These are phyloP conservation scores for Arabidopsis lyrata DNA, from an alignment of 441 rosid species.

Conservation along the genomic window DNA sequence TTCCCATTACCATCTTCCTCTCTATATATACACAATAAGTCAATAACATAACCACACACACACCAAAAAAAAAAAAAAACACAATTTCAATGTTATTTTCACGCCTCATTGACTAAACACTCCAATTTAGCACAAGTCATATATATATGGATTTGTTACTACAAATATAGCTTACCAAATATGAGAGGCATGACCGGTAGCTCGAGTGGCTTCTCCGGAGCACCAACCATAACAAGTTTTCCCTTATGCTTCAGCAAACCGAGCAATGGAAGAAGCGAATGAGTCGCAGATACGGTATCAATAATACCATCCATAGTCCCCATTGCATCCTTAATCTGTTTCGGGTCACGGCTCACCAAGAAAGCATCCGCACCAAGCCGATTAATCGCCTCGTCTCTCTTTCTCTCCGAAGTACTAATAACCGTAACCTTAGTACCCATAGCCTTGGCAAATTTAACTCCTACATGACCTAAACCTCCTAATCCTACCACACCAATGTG, in stretches of 20 bases:
- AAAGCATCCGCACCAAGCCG: constrained; percentile 56
- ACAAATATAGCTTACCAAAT: constrained; percentile 38
- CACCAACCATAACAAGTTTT: constrained; percentile 55
- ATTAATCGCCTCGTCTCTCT: constrained; percentile 58
- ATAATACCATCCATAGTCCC: constrained; percentile 64
- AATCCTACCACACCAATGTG: constrained; percentile 68
- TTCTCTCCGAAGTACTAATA: constrained; percentile 56
- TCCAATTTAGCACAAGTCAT: neutral
- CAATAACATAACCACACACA: neutral
- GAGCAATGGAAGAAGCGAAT: constrained; percentile 52
- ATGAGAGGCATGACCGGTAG: constrained; percentile 50
- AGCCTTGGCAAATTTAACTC: constrained; percentile 64
- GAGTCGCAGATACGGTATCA: constrained; percentile 58
- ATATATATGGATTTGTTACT: neutral
- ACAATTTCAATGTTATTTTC: neutral
- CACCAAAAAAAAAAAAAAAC: neutral
- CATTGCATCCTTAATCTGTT: constrained; percentile 47
- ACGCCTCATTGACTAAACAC: neutral
- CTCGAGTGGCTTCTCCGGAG: constrained; percentile 58
- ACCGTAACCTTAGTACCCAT: constrained; percentile 64
- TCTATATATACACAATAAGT: constrained; percentile 34
- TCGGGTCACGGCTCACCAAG: constrained; percentile 50
- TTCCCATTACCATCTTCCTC: constrained; percentile 58
- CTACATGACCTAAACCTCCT: constrained; percentile 68
- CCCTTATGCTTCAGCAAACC: constrained; percentile 52